phyloP scores from a whole-genome alignment of 306 rosid species.

The Vigna mungo region DNA sequence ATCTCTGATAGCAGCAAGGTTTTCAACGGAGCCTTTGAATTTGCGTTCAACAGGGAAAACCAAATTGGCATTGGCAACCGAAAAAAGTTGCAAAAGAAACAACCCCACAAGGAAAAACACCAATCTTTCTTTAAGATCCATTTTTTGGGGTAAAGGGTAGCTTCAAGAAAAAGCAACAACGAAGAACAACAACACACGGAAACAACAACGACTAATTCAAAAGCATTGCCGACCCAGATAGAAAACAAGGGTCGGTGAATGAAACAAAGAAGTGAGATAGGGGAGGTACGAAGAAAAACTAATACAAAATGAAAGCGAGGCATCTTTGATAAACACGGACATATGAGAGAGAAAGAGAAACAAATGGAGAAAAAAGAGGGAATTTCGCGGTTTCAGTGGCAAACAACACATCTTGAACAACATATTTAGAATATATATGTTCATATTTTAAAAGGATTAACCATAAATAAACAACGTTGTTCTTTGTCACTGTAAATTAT shows the following conservation, averaged over 20 bases:
- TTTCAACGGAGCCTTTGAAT: slow-evolving; percentile 59
- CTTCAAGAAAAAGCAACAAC: slow-evolving; percentile 35
- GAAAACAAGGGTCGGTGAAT: slow-evolving; percentile 44
- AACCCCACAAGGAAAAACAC: slow-evolving; percentile 29
- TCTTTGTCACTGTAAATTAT: neutral
- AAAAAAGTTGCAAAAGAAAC: slow-evolving; percentile 35
- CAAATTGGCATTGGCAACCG: slow-evolving; percentile 55
- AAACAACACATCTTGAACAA: slow-evolving; percentile 29
- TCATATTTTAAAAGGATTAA: neutral
- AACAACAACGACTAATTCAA: neutral
- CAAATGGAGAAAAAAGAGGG: slow-evolving; percentile 11
- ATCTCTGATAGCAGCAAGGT: slow-evolving; percentile 58
- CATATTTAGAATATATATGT: slow-evolving; percentile 2
- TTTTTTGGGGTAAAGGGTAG: neutral
- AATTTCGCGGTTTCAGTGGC: slow-evolving; percentile 56
- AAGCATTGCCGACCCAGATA: slow-evolving; percentile 45
- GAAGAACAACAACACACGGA: neutral
- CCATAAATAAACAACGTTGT: slow-evolving; percentile 29
- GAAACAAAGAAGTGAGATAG: slow-evolving; percentile 38
- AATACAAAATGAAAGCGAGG: neutral
- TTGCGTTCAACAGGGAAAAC: slow-evolving; percentile 68
- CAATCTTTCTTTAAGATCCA: slow-evolving; percentile 60
- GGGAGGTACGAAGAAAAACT: neutral
- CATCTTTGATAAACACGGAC: slow-evolving; percentile 10
- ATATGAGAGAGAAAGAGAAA: neutral